Percentiles rank a stretch among this genome's conserved stretches.
phyloP scores from a whole-genome alignment of 768 basidiomycete species.

The Mycena rebaudengoi region DNA sequence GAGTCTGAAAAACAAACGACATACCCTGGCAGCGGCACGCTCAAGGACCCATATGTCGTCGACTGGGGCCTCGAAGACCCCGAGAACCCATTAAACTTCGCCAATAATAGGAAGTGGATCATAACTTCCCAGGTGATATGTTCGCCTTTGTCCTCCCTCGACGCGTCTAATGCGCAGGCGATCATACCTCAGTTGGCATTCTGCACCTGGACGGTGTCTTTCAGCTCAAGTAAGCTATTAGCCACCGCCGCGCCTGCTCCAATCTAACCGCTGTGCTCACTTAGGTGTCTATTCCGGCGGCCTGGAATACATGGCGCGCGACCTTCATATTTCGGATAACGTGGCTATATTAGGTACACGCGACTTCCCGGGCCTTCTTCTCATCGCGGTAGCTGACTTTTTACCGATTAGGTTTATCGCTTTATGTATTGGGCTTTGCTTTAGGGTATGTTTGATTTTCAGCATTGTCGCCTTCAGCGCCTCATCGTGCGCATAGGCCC shows the following conservation, averaged over 20 bases:
- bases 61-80: slow-evolving; percentile 60
- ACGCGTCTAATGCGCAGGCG: slow-evolving; percentile 1
- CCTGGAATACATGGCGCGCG: slow-evolving; percentile 50
- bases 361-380: neutral
- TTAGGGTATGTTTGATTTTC: slow-evolving; percentile 50
- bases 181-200: slow-evolving; percentile 59
- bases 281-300: slow-evolving; percentile 56
- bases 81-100: slow-evolving; percentile 68
- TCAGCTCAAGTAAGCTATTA: slow-evolving; percentile 56
- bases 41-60: slow-evolving; percentile 60
- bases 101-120: slow-evolving; percentile 55
- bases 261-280: neutral
- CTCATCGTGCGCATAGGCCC: slow-evolving; percentile 4
- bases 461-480: neutral
- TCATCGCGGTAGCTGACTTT: neutral
- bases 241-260: neutral
- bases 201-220: slow-evolving; percentile 65
- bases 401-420: slow-evolving; percentile 45
- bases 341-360: slow-evolving; percentile 59
- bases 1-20: slow-evolving; percentile 16
- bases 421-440: slow-evolving; percentile 72
- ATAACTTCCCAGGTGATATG: slow-evolving; percentile 63
- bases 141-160: slow-evolving; percentile 1
- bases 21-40: slow-evolving; percentile 57
- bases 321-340: slow-evolving; percentile 58